Evolutionary conservation across 495 filamentous ascomycete genomes (phyloP).

Genomic region (Entonaema liquescens): DNA sequence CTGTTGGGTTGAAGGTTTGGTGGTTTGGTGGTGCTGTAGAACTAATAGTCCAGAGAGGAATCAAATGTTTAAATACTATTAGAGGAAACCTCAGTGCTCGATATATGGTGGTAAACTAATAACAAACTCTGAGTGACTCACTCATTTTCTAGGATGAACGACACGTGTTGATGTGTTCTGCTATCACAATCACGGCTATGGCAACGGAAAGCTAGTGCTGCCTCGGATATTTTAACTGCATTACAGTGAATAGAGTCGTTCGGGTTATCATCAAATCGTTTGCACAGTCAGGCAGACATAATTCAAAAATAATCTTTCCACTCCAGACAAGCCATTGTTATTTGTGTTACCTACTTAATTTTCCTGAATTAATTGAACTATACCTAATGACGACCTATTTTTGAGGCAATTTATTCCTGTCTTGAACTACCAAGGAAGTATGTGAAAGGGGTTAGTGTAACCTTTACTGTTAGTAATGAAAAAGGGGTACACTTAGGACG

Average conservation of each 20-base stretch:
- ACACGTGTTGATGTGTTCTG: not conserved
- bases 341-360: no score
- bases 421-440: not conserved
- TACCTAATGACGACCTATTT: not conserved
- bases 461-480: not conserved
- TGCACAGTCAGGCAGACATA: no score
- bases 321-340: no score
- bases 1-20: no score
- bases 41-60: not conserved
- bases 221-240: not conserved
- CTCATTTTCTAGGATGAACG: not conserved
- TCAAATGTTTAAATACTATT: not conserved
- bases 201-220: not conserved
- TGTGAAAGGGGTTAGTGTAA: not conserved
- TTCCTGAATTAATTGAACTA: not conserved
- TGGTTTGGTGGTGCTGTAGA: not conserved
- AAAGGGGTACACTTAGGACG: not conserved
- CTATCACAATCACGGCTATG: not conserved
- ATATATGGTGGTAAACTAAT: not conserved
- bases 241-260: not conserved
- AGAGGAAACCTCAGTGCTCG: not conserved
- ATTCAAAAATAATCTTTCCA: no score
- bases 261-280: no score
- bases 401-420: not conserved
- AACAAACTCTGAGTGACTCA: not conserved